Evolutionary conservation across 257 asterid genomes (phyloP).

Genomic region (Nemophila menziesii): DNA sequence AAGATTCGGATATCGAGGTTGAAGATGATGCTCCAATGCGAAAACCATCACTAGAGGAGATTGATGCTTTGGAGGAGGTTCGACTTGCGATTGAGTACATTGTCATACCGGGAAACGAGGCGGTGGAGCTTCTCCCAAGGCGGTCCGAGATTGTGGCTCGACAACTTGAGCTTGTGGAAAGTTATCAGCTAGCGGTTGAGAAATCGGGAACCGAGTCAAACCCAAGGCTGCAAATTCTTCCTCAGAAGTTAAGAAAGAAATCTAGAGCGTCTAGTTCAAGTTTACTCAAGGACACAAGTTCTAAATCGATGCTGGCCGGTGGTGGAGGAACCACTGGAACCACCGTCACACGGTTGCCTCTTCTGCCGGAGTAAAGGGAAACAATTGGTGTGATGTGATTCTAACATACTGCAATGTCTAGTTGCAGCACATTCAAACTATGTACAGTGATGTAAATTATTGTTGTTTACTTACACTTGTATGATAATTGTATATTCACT

Average conservation of each 20-base stretch:
- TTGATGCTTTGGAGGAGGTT: conserved; percentile 98
- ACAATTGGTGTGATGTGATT: neutral
- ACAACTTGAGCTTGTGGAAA: conserved; percentile 78
- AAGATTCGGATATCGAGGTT: conserved; percentile 51
- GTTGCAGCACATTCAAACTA: conserved; percentile 13
- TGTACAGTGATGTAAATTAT: conserved; percentile 34
- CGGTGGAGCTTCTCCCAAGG: conserved; percentile 95
- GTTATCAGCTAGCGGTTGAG: conserved; percentile 77
- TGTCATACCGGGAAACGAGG: conserved; percentile 92
- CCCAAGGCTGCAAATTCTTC: conserved; percentile 88
- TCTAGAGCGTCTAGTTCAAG: conserved; percentile 20
- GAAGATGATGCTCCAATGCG: conserved; percentile 79
- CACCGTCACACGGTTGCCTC: conserved; percentile 41
- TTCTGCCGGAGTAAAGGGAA: conserved; percentile 47
- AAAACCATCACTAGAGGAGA: conserved; percentile 89
- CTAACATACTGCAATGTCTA: neutral
- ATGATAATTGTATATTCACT: no score
- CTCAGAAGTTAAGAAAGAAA: conserved; percentile 44
- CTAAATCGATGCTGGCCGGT: conserved; percentile 14
- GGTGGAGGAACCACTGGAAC: conserved; percentile 28
- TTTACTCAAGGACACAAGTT: conserved; percentile 12
- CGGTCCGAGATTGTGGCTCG: conserved; percentile 84
- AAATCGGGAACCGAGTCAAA: conserved; percentile 77
- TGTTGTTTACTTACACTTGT: neutral
- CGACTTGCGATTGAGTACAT: conserved; percentile 94